Evolutionary conservation across 169 alveolate genomes (phyloP).

Genomic region (Plasmodium sp.): DNA sequence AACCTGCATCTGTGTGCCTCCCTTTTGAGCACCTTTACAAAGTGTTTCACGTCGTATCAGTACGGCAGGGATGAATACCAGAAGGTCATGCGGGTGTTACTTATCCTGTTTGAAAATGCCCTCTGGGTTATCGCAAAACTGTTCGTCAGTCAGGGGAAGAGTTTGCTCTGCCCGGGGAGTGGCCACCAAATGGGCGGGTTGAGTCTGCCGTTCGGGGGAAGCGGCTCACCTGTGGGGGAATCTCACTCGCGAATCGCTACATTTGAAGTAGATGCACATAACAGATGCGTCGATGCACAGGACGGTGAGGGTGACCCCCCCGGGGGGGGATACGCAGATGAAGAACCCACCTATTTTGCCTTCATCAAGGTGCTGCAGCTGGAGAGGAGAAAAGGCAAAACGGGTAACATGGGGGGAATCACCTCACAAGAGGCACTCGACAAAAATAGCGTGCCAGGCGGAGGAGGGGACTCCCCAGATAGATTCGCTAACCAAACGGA

Average conservation of each 20-base stretch:
- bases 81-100: constrained; percentile 13
- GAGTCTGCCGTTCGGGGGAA: not conserved
- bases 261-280: not conserved
- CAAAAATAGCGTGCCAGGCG: not conserved
- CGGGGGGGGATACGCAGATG: not conserved
- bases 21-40: constrained; percentile 32
- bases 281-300: not conserved
- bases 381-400: not conserved
- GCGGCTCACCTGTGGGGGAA: not conserved
- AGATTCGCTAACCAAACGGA: not conserved
- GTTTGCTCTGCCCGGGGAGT: not conserved
- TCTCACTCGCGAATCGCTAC: not conserved
- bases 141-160: not conserved
- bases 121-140: constrained; percentile 5
- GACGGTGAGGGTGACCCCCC: not conserved
- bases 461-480: not conserved
- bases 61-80: constrained; percentile 7
- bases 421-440: not conserved
- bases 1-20: constrained; percentile 25
- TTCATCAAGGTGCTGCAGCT: not conserved
- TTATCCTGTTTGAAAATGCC: constrained; percentile 27
- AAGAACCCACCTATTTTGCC: not conserved
- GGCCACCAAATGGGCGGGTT: not conserved
- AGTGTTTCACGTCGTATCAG: constrained; percentile 20
- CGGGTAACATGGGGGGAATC: not conserved